Percentiles rank a stretch among this genome's conserved stretches.
Conservation (phyloP, 73 alveolate genomes). For the Tetrahymena elliotti region DNA sequence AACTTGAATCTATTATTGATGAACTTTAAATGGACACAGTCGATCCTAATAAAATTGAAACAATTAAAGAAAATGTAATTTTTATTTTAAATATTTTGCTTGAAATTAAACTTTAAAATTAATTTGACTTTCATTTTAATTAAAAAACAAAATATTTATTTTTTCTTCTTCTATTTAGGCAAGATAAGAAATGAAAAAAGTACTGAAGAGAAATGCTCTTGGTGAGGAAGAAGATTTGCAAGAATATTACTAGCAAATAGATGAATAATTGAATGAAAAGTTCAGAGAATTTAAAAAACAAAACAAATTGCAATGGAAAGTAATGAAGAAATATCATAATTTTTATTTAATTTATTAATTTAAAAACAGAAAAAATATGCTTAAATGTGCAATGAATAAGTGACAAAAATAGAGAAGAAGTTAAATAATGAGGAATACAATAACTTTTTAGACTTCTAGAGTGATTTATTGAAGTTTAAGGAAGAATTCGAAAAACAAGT, state of each 20-base stretch:
- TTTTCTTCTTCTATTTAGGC: not conserved
- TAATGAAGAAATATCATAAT: not conserved
- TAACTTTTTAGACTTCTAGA: constrained; percentile 18
- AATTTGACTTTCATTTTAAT: not conserved
- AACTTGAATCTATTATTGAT: not conserved
- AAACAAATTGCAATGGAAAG: constrained; percentile 15
- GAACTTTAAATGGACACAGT: not conserved
- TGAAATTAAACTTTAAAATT: not conserved
- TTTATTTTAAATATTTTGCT: not conserved
- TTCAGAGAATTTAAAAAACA: constrained; percentile 12
- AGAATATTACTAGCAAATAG: not conserved
- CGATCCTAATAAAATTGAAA: not conserved
- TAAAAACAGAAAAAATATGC: constrained; percentile 8
- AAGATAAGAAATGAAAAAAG: constrained; percentile 2
- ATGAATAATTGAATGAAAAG: constrained; percentile 19
- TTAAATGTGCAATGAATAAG: not conserved
- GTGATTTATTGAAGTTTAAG: constrained; percentile 30
- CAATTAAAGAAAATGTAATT: not conserved
- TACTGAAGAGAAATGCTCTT: constrained; percentile 18
- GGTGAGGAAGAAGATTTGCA: constrained; percentile 33
- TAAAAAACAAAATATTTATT: not conserved
- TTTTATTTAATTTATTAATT: not conserved
- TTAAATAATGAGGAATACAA: constrained; percentile 35
- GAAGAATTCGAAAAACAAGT: constrained; percentile 23
- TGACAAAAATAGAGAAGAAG: not conserved